phyloP scores from a whole-genome alignment of 257 asterid genomes.

The Jasminum sambac region DNA sequence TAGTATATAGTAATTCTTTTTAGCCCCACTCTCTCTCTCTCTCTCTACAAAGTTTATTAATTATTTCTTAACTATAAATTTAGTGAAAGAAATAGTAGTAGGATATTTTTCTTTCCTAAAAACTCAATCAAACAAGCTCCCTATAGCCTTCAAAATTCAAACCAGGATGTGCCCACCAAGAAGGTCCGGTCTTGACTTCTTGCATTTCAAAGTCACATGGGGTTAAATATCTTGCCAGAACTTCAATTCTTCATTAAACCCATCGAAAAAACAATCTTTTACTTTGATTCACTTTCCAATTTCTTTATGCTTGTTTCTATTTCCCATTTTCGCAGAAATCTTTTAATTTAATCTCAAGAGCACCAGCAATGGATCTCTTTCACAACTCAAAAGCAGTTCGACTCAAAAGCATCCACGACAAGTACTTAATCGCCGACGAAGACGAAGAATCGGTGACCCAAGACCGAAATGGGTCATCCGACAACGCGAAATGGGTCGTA shows the following conservation, averaged over 20 bases:
- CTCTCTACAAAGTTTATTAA: too few relatives aligned
- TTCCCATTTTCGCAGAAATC: constrained; percentile 17
- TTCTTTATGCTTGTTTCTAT: not conserved
- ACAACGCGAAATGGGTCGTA: constrained; percentile 60
- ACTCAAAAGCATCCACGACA: constrained; percentile 55
- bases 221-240: too few relatives aligned
- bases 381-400: constrained; percentile 61
- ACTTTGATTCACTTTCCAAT: not conserved
- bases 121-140: too few relatives aligned
- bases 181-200: too few relatives aligned
- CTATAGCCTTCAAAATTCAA: too few relatives aligned
- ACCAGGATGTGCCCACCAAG: too few relatives aligned
- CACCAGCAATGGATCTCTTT: constrained; percentile 68
- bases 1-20: too few relatives aligned
- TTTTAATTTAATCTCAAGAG: constrained; percentile 19
- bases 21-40: too few relatives aligned
- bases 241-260: not conserved
- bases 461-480: constrained; percentile 51
- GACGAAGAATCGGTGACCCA: constrained; percentile 72
- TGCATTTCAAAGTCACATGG: too few relatives aligned
- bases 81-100: too few relatives aligned
- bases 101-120: too few relatives aligned
- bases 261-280: not conserved
- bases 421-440: constrained; percentile 63
- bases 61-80: too few relatives aligned